Conservation (phyloP, 371 early-diverging fungal species). For the Circinella umbellata region DNA sequence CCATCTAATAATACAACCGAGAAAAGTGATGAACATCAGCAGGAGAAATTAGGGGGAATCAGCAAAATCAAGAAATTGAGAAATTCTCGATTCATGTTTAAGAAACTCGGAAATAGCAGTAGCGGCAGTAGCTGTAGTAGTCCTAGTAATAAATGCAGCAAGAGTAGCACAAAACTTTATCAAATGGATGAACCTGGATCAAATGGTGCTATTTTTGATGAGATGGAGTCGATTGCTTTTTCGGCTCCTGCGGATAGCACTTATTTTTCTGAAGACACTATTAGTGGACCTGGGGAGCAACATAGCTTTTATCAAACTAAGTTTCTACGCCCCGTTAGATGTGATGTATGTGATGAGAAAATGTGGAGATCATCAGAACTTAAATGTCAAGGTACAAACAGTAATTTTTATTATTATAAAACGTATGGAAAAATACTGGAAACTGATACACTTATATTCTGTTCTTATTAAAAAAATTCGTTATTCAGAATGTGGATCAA, state of each 20-base stretch:
- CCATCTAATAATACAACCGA: neutral
- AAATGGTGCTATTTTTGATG: neutral
- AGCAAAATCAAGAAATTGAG: slow-evolving; percentile 1
- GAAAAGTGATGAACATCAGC: neutral
- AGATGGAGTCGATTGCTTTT: too few relatives aligned
- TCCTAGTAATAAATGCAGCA: neutral
- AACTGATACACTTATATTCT: neutral
- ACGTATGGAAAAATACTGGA: neutral
- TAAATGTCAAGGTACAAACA: slow-evolving; percentile 59
- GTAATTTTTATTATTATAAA: neutral
- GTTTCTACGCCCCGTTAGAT: slow-evolving; percentile 66
- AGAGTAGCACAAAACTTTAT: neutral
- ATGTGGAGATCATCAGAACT: slow-evolving; percentile 76
- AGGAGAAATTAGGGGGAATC: neutral
- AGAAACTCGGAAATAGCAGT: neutral
- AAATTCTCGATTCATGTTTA: neutral
- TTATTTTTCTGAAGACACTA: neutral
- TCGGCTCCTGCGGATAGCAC: neutral
- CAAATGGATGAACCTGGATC: neutral
- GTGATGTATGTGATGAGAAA: slow-evolving; percentile 79
- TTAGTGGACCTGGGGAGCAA: slow-evolving; percentile 32
- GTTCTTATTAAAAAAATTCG: neutral
- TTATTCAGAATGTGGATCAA: slow-evolving; percentile 5
- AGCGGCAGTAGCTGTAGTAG: neutral
- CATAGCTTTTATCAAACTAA: slow-evolving; percentile 59